Evolutionary conservation across 306 rosid species (phyloP), one percentile per base, ranked within the genome.

Genomic region (Ormosia semicastrata): DNA sequence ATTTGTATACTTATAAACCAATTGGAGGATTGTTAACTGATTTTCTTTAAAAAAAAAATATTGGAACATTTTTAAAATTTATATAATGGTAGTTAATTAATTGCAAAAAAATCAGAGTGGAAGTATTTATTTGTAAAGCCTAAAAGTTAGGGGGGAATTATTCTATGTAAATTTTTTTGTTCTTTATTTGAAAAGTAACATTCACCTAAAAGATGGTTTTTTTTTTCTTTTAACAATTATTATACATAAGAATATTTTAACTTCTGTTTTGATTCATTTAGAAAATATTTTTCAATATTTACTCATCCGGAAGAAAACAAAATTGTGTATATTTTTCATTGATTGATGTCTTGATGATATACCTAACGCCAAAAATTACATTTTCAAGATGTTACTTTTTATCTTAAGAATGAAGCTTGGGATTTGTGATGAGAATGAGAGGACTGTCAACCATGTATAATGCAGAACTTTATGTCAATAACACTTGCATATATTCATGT

Each of bases 271-370:
- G 49, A 52, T 66, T 43, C 73, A 63, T 65, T 15, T 15, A 66
- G 56, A 13, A 82, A 75, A 57, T 46, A 36, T 13, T 32, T 76
- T 69, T 40, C 73, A 76, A 37, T 64, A 40, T 59, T 11, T 70
- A 62, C 41, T 24, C 70, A 24, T 50, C 62, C 7, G 18, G 40
- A 12, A 70, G 82, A 83, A 64, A 54, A 71, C 6, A 69, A 60
- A 69, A 36, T 40, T 57, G 82, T 4, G 41, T 18, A 58, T 40
- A 65, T 62, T 71, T 78, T 18, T 72, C 71, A 73, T 78, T 9
- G 72, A 83, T 78, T 78, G 87, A 66, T 83, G 32, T 78, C 73
- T 78, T 78, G 87, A 66, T 83, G 32, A 83, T 78, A 72, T 81
- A 83, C 71, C 83, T 65, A 78, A 83, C 83, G 56, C 4, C 54